These are phyloP conservation scores for Gaeumannomyces sp. DNA, from an alignment of 2,329 filamentous ascomycete genomes.

Conservation along the genomic window DNA sequence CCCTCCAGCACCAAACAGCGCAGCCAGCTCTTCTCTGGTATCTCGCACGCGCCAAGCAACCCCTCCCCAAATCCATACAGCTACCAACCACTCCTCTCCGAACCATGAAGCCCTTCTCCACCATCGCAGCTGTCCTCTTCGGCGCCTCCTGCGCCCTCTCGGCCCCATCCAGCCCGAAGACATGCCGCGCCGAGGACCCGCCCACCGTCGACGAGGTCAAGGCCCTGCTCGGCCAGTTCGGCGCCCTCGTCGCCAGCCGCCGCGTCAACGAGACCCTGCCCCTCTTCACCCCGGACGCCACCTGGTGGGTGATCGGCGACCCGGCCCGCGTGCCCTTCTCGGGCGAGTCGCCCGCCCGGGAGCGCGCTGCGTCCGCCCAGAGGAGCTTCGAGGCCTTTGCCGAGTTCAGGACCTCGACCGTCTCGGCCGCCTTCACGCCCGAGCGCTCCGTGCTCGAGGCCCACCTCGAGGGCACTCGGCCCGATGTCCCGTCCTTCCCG, in stretches of 20 bases:
- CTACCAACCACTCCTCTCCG: too few species aligned
- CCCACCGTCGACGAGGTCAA: neutral
- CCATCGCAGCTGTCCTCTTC: neutral
- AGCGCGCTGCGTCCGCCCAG: neutral
- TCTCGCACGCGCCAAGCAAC: too few species aligned
- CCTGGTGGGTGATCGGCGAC: slow-evolving; percentile 1
- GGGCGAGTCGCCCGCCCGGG: neutral
- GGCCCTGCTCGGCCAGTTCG: neutral
- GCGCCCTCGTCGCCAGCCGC: neutral
- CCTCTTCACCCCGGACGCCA: slow-evolving; percentile 3
- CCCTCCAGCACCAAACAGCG: too few species aligned
- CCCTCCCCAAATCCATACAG: too few species aligned
- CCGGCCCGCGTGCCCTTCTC: neutral
- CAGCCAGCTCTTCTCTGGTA: too few species aligned
- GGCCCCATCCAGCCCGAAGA: neutral
- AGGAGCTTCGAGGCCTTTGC: neutral
- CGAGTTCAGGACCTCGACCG: neutral
- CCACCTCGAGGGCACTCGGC: neutral
- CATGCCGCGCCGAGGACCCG: too few species aligned
- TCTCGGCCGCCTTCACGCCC: slow-evolving; percentile 3
- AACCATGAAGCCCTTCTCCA: neutral
- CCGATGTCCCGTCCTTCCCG: neutral
- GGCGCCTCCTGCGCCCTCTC: neutral
- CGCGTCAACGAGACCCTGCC: neutral
- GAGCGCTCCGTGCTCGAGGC: slow-evolving; percentile 4